These are phyloP conservation scores for Licmophora abbreviata DNA, from an alignment of 108 stramenopile genomes.

Conservation along the genomic window DNA sequence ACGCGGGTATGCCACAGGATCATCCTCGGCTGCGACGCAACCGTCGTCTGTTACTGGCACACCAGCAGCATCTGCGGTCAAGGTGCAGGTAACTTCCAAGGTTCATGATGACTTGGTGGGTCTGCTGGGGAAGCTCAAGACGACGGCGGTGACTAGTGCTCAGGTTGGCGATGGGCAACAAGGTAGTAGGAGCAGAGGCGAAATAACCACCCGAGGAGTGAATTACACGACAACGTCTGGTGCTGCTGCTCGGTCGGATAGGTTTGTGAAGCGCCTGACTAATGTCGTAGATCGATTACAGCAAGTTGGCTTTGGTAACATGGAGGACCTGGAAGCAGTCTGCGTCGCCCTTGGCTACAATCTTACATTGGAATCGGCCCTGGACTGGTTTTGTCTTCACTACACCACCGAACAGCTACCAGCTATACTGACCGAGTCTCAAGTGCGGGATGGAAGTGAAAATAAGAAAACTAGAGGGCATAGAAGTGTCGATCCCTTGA, in stretches of 20 bases:
- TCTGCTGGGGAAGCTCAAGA: slow-evolving; percentile 1
- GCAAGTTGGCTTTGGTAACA: slow-evolving; percentile 19
- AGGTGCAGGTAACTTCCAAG: slow-evolving; percentile 1
- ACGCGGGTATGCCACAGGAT: not conserved
- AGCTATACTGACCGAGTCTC: slow-evolving; percentile 37
- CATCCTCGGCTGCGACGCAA: not conserved
- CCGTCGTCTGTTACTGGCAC: not conserved
- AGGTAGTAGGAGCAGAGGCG: slow-evolving; percentile 2
- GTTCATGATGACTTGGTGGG: slow-evolving; percentile 1
- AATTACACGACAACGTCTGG: too few species aligned
- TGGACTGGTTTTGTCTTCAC: slow-evolving; percentile 72
- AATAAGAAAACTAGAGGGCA: not conserved
- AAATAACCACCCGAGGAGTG: too few species aligned
- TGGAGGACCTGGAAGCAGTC: not conserved
- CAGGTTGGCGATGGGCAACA: not conserved
- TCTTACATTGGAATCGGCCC: slow-evolving; percentile 44
- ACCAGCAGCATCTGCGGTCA: not conserved
- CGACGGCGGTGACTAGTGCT: not conserved
- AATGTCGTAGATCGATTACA: slow-evolving; percentile 24
- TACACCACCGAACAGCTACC: slow-evolving; percentile 41
- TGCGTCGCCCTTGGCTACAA: not conserved
- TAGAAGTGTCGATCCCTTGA: slow-evolving; percentile 4
- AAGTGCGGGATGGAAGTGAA: slow-evolving; percentile 10
- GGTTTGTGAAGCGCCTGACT: slow-evolving; percentile 16
- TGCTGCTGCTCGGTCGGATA: too few species aligned